Evolutionary conservation across 306 rosid species (phyloP).

Genomic region (Clitoria ternatea): DNA sequence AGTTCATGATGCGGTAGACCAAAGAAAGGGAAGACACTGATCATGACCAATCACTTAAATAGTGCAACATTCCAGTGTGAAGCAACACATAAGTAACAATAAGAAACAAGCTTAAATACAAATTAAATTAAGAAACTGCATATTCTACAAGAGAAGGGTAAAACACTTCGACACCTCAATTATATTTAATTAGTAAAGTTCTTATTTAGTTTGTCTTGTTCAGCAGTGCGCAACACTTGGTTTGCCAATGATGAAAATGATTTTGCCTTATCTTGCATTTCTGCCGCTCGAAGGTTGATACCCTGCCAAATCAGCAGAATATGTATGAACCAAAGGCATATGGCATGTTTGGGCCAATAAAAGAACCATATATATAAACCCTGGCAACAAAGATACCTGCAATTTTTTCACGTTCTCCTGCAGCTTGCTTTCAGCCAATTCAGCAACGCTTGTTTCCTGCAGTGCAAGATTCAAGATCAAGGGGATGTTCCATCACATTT

Average conservation of each 20-base stretch:
- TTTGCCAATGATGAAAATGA: constrained; percentile 87
- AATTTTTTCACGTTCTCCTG: constrained; percentile 58
- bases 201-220: constrained; percentile 46
- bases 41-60: not conserved
- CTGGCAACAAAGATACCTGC: constrained; percentile 44
- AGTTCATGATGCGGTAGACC: not conserved
- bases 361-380: too few species aligned
- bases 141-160: not conserved
- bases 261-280: constrained; percentile 85
- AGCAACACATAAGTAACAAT: not conserved
- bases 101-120: constrained; percentile 1
- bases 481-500: not conserved
- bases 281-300: constrained; percentile 55
- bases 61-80: not conserved
- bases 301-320: constrained; percentile 42
- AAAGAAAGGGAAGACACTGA: not conserved
- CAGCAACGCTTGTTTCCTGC: constrained; percentile 74
- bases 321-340: not conserved
- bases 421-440: constrained; percentile 70
- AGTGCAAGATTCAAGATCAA: constrained; percentile 14
- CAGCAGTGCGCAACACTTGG: constrained; percentile 58
- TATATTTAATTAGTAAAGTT: not conserved
- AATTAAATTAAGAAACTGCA: not conserved
- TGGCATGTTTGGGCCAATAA: too few species aligned
- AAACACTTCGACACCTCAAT: not conserved